Conservation (phyloP, 1,139 yeast species). For the Insectozyma bohioensis region DNA sequence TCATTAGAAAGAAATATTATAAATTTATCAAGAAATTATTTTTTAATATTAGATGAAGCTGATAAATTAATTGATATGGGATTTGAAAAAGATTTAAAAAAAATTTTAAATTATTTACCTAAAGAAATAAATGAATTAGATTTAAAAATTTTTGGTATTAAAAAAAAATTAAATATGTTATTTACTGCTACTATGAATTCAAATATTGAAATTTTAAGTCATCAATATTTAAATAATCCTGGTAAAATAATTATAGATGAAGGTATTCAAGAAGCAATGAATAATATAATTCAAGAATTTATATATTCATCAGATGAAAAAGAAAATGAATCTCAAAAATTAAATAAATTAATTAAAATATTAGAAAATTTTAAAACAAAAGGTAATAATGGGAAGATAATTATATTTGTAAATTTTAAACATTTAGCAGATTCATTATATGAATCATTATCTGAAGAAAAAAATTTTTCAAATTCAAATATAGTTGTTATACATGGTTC, state of each 20-base stretch:
- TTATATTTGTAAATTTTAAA: conserved; percentile 79
- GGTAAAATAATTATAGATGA: conserved; percentile 74
- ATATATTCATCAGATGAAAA: conserved; percentile 38
- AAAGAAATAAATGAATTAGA: conserved; percentile 24
- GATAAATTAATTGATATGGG: conserved; percentile 96
- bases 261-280: conserved; percentile 61
- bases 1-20: conserved; percentile 67
- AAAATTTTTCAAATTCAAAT: conserved; percentile 42
- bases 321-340: conserved; percentile 18
- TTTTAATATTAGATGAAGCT: conserved; percentile 85
- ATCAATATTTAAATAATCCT: conserved; percentile 60
- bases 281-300: conserved; percentile 67
- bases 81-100: conserved; percentile 75
- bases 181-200: conserved; percentile 92
- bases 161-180: conserved; percentile 63
- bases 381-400: conserved; percentile 47
- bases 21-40: conserved; percentile 60
- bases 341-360: conserved; percentile 24
- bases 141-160: conserved; percentile 27
- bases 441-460: conserved; percentile 40
- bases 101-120: conserved; percentile 53
- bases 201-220: conserved; percentile 64
- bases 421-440: conserved; percentile 69
- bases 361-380: conserved; percentile 19
- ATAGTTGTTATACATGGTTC: conserved; percentile 85